These are phyloP conservation scores for Warburgia ugandensis DNA, from an alignment of 164 flowering plant species.

Conservation along the genomic window DNA sequence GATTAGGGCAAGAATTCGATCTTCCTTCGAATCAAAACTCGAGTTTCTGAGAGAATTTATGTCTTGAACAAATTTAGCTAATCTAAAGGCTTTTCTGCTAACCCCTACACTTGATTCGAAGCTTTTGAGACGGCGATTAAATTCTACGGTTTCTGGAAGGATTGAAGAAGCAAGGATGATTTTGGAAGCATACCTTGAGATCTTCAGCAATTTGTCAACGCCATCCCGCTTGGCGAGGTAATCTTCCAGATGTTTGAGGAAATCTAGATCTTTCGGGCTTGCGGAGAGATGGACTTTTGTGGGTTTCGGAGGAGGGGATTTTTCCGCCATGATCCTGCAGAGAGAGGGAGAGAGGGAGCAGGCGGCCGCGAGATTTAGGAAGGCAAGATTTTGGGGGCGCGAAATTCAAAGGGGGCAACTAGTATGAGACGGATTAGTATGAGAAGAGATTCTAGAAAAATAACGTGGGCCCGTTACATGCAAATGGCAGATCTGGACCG, in stretches of 20 bases:
- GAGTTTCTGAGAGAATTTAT: conserved; percentile 53
- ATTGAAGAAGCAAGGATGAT: conserved; percentile 66
- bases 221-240: conserved; percentile 90
- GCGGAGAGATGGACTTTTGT: not conserved
- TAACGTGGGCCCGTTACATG: no score
- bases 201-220: conserved; percentile 90
- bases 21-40: conserved; percentile 21
- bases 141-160: conserved; percentile 24
- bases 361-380: no score
- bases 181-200: conserved; percentile 85
- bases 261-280: conserved; percentile 32
- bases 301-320: not conserved
- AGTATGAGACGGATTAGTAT: no score
- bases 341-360: no score
- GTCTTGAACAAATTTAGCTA: conserved; percentile 91
- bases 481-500: no score
- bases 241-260: conserved; percentile 57
- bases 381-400: no score
- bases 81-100: conserved; percentile 85
- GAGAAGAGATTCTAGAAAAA: no score
- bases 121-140: conserved; percentile 41
- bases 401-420: no score
- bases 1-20: conserved; percentile 33
- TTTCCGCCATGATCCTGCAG: not conserved
- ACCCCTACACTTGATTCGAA: conserved; percentile 88